These are phyloP conservation scores for Phyllostachys edulis DNA, from an alignment of 176 grass and related monocot species.

Conservation along the genomic window DNA sequence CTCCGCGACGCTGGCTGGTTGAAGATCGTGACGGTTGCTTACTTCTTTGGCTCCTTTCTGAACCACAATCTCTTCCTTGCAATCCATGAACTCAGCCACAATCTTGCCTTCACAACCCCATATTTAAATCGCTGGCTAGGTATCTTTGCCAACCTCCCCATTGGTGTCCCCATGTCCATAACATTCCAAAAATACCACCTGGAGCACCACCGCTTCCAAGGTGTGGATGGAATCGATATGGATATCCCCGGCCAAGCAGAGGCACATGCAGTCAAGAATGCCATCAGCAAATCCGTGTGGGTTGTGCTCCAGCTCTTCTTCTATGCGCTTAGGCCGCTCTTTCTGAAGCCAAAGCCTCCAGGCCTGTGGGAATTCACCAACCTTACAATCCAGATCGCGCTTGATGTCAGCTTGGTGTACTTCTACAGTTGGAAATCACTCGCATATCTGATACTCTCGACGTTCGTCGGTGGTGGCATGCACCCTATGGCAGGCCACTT, in stretches of 20 bases:
- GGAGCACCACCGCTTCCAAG: conserved; percentile 94
- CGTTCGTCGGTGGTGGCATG: conserved; percentile 92
- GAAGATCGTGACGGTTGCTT: conserved; percentile 67
- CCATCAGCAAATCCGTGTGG: conserved; percentile 67
- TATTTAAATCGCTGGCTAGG: conserved; percentile 78
- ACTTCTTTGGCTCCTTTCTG: conserved; percentile 94
- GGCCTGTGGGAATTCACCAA: conserved; percentile 90
- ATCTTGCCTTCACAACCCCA: conserved; percentile 82
- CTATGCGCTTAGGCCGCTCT: conserved; percentile 74
- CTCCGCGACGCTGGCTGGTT: conserved; percentile 65
- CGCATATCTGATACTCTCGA: conserved; percentile 69
- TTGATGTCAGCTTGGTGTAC: conserved; percentile 51
- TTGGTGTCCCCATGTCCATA: conserved; percentile 85
- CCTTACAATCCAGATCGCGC: conserved; percentile 52
- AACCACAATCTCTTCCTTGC: conserved; percentile 98
- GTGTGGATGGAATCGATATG: conserved; percentile 86
- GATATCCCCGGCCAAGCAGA: conserved; percentile 72
- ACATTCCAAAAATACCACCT: conserved; percentile 96
- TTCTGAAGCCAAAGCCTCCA: conserved; percentile 80
- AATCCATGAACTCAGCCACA: conserved; percentile 98
- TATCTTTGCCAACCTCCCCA: conserved; percentile 88
- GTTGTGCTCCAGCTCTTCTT: conserved; percentile 88
- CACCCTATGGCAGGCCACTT: conserved; percentile 96
- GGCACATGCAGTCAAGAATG: conserved; percentile 48
- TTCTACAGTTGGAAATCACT: conserved; percentile 71